phyloP scores from a whole-genome alignment of 495 filamentous ascomycete genomes.

The Tuber borchii region DNA sequence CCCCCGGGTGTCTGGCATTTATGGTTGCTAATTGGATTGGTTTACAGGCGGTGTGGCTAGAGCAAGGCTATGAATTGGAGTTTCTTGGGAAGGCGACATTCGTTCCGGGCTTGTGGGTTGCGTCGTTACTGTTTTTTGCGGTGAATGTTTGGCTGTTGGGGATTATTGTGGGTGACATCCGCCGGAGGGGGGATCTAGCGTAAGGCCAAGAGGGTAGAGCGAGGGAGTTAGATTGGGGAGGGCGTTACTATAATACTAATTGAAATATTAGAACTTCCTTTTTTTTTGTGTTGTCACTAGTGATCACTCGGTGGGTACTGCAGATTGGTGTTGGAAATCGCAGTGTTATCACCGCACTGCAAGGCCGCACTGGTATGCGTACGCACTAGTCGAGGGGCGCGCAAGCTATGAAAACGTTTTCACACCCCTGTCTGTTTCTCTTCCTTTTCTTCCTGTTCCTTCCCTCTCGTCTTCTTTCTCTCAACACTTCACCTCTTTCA shows the following conservation, averaged over 20 bases:
- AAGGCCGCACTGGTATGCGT: too few species aligned
- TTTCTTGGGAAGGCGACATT: constrained; percentile 83
- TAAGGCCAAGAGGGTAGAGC: not conserved
- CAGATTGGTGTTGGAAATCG: too few species aligned
- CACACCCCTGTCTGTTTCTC: too few species aligned
- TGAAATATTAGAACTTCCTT: not conserved
- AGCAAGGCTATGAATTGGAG: constrained; percentile 80
- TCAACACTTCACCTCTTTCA: too few species aligned
- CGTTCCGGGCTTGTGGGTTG: constrained; percentile 69
- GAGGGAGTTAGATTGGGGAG: not conserved
- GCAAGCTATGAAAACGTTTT: too few species aligned
- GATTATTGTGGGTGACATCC: constrained; percentile 66
- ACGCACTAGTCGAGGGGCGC: too few species aligned
- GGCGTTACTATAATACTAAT: not conserved
- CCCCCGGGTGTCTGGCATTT: not conserved
- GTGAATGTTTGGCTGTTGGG: constrained; percentile 84
- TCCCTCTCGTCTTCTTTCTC: too few species aligned
- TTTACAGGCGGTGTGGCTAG: constrained; percentile 71
- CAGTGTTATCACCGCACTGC: too few species aligned
- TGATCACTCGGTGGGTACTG: not conserved
- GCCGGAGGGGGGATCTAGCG: not conserved
- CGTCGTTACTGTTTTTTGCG: constrained; percentile 69
- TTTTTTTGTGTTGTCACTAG: not conserved
- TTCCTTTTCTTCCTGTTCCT: too few species aligned
- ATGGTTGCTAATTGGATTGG: not conserved